Evolutionary conservation across 768 basidiomycete genomes (phyloP), one percentile per base, ranked within the genome.

Genomic region (Suillus alpinus): DNA sequence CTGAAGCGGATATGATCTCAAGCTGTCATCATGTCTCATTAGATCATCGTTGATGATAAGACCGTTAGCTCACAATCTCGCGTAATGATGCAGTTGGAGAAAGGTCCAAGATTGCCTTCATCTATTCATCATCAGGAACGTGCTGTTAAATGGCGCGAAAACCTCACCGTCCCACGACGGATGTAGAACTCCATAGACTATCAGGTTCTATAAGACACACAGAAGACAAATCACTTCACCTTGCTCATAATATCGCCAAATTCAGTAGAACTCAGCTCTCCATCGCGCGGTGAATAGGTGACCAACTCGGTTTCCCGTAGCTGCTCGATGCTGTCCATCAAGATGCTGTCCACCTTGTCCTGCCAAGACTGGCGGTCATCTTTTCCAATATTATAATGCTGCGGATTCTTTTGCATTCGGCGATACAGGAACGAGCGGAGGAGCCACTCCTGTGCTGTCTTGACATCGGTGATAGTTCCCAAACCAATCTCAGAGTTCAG

Each of bases 401-500:
- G 69, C 0, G 95, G 92, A 68, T 99, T 98, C 71, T 87, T 86
- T 65, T 86, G 84, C 59, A 99, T 86, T 23, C 97, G 83, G 57
- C 89, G 88, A 68, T 84, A 96, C 14, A 99, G 76, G 74, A 98
- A 99, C 0, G 95, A 92, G 58, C 82, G 85, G 23, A 80, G 83
- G 29, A 96, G 75, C 97, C 97, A 99, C 16, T 81, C 76, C 66
- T 89, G 90, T 1, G 94, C 96, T 6, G 82, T 83, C 2, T 80
- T 73, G 4, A 91, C 62, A 65, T 82, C 79, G 4, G 81, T 85
- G 67, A 99, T 95, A 0, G 95, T 95, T 2, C 87, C 84, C 10
- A 98, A 80, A 0, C 89, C 89, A 58, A 98, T 89, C 75, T 99
- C 96, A 2, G 94, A 94, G 68, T 98, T 98, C 65, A 99, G 75